These are phyloP conservation scores for Globisporangium orthogonon DNA, from an alignment of 352 stramenopile species.

Conservation along the genomic window DNA sequence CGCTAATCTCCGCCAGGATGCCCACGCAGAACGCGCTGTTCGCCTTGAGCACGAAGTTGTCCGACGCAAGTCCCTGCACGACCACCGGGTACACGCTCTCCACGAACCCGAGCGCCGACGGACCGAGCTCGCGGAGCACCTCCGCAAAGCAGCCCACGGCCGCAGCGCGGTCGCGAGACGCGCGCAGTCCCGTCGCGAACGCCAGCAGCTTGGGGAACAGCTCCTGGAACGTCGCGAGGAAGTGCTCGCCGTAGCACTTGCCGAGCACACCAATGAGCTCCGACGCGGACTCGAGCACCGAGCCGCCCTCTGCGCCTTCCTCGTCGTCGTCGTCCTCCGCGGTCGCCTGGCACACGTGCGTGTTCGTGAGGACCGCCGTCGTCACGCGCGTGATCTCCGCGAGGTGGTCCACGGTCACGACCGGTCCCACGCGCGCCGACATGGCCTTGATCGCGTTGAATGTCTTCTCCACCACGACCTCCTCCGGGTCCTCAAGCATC, in stretches of 20 bases:
- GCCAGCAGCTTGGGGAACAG: constrained; percentile 88
- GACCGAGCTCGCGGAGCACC: constrained; percentile 89
- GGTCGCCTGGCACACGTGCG: constrained; percentile 88
- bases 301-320: constrained; percentile 89
- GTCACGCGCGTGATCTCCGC: constrained; percentile 79
- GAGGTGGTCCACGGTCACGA: constrained; percentile 88
- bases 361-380: constrained; percentile 81
- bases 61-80: constrained; percentile 85
- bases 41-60: constrained; percentile 91
- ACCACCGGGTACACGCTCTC: constrained; percentile 89
- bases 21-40: constrained; percentile 95
- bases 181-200: constrained; percentile 89
- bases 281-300: constrained; percentile 90
- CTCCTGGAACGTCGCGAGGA: constrained; percentile 86
- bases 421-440: constrained; percentile 88
- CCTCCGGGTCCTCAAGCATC: constrained; percentile 74
- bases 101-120: constrained; percentile 77
- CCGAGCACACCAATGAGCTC: constrained; percentile 92
- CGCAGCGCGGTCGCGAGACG: constrained; percentile 90
- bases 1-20: constrained; percentile 85
- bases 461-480: constrained; percentile 92
- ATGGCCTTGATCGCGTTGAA: constrained; percentile 95
- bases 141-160: constrained; percentile 94
- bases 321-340: constrained; percentile 90
- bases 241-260: constrained; percentile 92